Evolutionary conservation across 2,329 filamentous ascomycete genomes (phyloP).

Genomic region (Macrophomina phaseolina): DNA sequence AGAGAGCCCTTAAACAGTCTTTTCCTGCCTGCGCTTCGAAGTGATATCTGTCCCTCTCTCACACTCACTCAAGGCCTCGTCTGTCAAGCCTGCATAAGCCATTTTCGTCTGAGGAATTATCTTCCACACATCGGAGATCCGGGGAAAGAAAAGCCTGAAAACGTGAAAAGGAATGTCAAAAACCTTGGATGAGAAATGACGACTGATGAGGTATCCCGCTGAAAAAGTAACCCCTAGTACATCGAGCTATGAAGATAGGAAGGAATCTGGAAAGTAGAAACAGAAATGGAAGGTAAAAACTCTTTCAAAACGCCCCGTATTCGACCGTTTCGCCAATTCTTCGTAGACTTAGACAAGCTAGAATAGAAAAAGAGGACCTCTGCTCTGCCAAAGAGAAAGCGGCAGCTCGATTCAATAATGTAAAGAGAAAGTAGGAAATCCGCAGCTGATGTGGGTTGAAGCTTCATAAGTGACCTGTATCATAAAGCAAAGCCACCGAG

Average conservation of each 20-base stretch:
- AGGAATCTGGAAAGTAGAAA: neutral
- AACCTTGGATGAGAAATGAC: neutral
- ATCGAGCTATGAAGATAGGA: neutral
- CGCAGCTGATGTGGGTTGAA: neutral
- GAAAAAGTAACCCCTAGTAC: constrained; percentile 20
- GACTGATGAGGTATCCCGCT: constrained; percentile 17
- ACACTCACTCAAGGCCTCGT: neutral
- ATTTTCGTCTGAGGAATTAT: neutral
- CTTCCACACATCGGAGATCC: neutral
- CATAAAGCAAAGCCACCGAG: neutral
- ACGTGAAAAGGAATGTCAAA: constrained; percentile 1
- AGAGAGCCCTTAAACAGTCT: neutral
- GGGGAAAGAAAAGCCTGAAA: neutral
- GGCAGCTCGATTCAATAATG: neutral
- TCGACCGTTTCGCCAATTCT: constrained; percentile 20
- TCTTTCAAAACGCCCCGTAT: constrained; percentile 11
- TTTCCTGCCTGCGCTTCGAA: neutral
- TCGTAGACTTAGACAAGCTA: constrained; percentile 21
- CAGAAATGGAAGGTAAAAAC: neutral
- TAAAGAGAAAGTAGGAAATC: neutral
- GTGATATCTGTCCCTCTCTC: neutral
- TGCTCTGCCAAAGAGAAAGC: neutral
- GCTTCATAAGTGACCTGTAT: neutral
- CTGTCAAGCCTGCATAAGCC: neutral
- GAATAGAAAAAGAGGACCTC: neutral